Evolutionary conservation across 805 yeast genomes (phyloP), one percentile per base, ranked within the genome.

Genomic region (Yamadazyma sp.): DNA sequence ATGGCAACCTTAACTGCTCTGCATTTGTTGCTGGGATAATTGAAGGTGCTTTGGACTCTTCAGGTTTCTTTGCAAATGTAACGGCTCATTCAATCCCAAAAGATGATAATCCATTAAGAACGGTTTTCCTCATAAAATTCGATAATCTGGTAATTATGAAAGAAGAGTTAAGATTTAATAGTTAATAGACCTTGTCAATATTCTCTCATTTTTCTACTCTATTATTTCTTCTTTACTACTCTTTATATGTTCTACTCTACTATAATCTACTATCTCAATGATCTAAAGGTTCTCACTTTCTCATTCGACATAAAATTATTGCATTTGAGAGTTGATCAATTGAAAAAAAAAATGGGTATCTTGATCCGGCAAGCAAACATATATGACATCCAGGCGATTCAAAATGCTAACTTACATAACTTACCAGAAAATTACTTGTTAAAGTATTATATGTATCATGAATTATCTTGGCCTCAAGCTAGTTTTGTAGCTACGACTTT

Each of bases 391-490:
- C 94, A 86, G 61, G 93, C 93, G 13, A 93, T 91, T 89, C 98
- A 91, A 59, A 88, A 87, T 69, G 93, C 95, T 43, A 89, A 89
- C 56, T 66, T 89, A 58, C 83, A 83, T 45, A 91, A 91, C 54
- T 69, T 93, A 42, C 98, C 98, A 5, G 98, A 93, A 58, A 93
- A 93, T 64, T 93, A 93, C 56, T 82, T 85, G 45, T 66, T 89
- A 60, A 88, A 89, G 59, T 93, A 88, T 63, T 93, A 93, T 63
- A 75, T 93, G 73, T 93, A 93, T 61, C 98, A 93, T 61, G 75
- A 87, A 7, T 65, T 91, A 33, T 82, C 97, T 23, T 93, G 98
- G 98, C 98, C 98, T 2, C 95, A 91, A 57, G 94, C 95, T 10
- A 86, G 96, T 26, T 93, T 81, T 65, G 98, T 93, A 23, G 98